These are phyloP conservation scores for Pseudopyrenochaeta lycopersici DNA, from an alignment of 2,329 filamentous ascomycete genomes.

Conservation along the genomic window DNA sequence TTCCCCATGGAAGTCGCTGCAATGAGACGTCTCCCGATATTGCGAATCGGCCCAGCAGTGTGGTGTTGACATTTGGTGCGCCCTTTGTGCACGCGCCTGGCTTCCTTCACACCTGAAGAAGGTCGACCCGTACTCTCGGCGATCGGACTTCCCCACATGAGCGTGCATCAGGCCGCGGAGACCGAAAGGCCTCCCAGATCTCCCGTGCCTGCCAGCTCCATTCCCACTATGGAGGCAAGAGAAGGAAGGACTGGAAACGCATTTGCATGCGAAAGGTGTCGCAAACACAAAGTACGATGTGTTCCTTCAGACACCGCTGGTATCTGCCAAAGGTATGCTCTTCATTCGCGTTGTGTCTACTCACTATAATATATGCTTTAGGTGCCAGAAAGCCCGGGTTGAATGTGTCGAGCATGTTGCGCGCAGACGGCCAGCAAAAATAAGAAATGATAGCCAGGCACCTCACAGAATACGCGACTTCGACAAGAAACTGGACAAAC, in stretches of 20 bases:
- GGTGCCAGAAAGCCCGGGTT: slow-evolving; percentile 48
- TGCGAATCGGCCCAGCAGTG: slow-evolving; percentile 14
- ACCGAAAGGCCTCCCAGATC: slow-evolving; percentile 34
- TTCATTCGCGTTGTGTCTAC: slow-evolving; percentile 12
- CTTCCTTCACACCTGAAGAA: slow-evolving; percentile 23
- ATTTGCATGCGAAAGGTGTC: slow-evolving; percentile 48
- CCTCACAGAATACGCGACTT: slow-evolving; percentile 43
- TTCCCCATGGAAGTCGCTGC: slow-evolving; percentile 15
- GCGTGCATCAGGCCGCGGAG: slow-evolving; percentile 32
- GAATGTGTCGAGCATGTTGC: slow-evolving; percentile 50
- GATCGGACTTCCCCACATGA: slow-evolving; percentile 49
- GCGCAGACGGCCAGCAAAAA: slow-evolving; percentile 46
- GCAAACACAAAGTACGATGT: slow-evolving; percentile 49
- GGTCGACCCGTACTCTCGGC: slow-evolving; percentile 40
- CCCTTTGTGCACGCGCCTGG: slow-evolving; percentile 11
- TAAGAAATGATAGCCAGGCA: slow-evolving; percentile 34
- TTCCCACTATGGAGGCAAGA: slow-evolving; percentile 44
- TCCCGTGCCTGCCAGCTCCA: slow-evolving; percentile 35
- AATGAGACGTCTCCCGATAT: slow-evolving; percentile 16
- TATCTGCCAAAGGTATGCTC: slow-evolving; percentile 46
- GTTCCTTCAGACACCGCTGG: slow-evolving; percentile 43
- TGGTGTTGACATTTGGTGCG: slow-evolving; percentile 16
- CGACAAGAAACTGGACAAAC: slow-evolving; percentile 45
- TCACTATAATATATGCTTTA: slow-evolving; percentile 44
- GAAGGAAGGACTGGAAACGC: slow-evolving; percentile 48